These are phyloP conservation scores for Neolentinus lepideus DNA, from an alignment of 1,284 basidiomycete genomes.

Conservation along the genomic window DNA sequence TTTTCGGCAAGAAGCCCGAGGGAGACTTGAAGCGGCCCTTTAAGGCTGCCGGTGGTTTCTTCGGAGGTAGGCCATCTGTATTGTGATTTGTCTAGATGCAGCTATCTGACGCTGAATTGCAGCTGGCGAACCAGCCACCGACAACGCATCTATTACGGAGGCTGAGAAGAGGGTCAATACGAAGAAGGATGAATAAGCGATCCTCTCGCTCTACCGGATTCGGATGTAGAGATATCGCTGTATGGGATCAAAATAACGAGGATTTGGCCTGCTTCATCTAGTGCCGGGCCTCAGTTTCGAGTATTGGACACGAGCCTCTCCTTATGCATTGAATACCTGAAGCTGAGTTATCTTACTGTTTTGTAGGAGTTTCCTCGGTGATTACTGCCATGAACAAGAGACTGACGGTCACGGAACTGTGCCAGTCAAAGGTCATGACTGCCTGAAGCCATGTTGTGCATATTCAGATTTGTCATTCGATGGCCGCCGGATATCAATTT, in stretches of 20 bases:
- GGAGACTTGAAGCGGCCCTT: slow-evolving; percentile 92
- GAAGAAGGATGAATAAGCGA: slow-evolving; percentile 72
- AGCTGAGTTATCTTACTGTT: too few species aligned
- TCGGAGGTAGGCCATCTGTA: slow-evolving; percentile 47
- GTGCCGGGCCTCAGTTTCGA: too few species aligned
- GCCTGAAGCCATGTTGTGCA: too few species aligned
- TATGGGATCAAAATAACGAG: not conserved
- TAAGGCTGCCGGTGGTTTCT: slow-evolving; percentile 64
- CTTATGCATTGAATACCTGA: too few species aligned
- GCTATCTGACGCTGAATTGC: slow-evolving; percentile 12
- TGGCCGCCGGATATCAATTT: too few species aligned
- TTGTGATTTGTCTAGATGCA: not conserved
- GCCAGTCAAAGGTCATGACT: too few species aligned
- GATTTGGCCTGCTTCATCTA: not conserved
- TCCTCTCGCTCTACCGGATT: not conserved
- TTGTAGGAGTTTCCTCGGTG: too few species aligned
- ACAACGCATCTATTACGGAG: slow-evolving; percentile 79
- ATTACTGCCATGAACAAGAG: too few species aligned
- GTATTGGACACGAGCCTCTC: too few species aligned
- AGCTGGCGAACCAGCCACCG: slow-evolving; percentile 63
- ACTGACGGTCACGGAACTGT: too few species aligned
- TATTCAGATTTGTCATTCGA: too few species aligned
- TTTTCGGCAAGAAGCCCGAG: slow-evolving; percentile 70
- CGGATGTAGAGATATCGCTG: not conserved
- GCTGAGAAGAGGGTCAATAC: slow-evolving; percentile 76